Evolutionary conservation across 352 stramenopile genomes (phyloP), one percentile per base, ranked within the genome.

Genomic region (Pythium guiyangense): DNA sequence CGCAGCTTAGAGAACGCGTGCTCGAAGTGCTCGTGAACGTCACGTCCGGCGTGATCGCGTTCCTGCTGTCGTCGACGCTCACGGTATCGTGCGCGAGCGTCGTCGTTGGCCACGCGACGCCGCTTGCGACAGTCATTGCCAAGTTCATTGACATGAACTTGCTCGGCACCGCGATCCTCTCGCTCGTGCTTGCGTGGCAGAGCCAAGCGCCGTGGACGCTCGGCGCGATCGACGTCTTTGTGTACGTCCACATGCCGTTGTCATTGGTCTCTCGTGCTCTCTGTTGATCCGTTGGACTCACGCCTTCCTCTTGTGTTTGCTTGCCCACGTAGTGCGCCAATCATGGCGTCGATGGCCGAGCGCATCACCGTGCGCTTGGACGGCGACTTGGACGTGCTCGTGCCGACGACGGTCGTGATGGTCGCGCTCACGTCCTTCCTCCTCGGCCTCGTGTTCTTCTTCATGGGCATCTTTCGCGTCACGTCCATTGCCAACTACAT

Each of bases 111-210:
- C 79, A 89, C 39, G 76, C 63, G 10, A 85, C 77, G 34, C 79
- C 78, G 18, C 62, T 93, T 5, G 52, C 74, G 12, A 63, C 66
- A 1, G 78, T 86, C 53, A 81, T 91, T 48, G 80, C 84, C 4
- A 76, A 85, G 29, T 89, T 89, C 34, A 93, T 93, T 46, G 84
- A 93, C 70, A 91, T 91, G 67, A 90, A 93, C 59, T 66, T 93
- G 44, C 53, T 93, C 9, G 81, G 84, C 10, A 90, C 84, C 0
- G 80, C 79, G 0, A 51, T 90, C 25, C 63, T 93, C 25, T 88
- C 66, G n/a, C 61, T 88, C 34, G 70, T 89, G 27, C 64, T 93
- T 37, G 78, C 79, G 0, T 93, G 83, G 83, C 69, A 88, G 61
- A 93, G 83, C 51, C 59, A 64, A 6, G 83, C 81, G 4, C 83